Percentiles rank a stretch among this genome's conserved stretches.
These are phyloP conservation scores for Croton laevigatus DNA, from an alignment of 441 rosid species.

Conservation along the genomic window DNA sequence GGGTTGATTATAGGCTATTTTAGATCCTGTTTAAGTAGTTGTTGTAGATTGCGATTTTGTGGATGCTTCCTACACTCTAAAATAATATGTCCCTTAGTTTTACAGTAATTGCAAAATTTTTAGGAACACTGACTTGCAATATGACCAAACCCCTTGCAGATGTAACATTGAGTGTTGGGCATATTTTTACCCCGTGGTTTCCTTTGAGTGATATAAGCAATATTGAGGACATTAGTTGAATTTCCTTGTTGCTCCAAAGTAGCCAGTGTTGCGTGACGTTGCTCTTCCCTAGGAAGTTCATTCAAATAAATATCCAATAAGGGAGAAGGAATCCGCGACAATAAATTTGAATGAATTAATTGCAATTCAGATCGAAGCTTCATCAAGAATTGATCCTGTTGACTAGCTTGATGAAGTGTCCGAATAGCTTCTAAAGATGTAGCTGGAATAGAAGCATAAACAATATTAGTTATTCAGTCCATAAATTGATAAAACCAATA, in stretches of 20 bases:
- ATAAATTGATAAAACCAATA: not conserved
- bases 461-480: not conserved
- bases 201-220: not conserved
- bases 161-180: not conserved
- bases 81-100: too few relatives aligned
- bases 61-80: too few relatives aligned
- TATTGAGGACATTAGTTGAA: not conserved
- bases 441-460: not conserved
- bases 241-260: conserved; percentile 1
- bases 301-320: not conserved
- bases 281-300: conserved; percentile 2
- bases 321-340: not conserved
- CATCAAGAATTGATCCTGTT: not conserved
- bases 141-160: not conserved
- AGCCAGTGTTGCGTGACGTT: not conserved
- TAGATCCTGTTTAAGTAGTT: too few relatives aligned
- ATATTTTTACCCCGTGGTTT: not conserved
- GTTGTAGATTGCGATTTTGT: too few relatives aligned
- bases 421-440: not conserved
- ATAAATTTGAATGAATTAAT: not conserved
- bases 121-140: too few relatives aligned
- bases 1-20: too few relatives aligned
- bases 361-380: not conserved
- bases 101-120: too few relatives aligned
- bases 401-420: not conserved